Evolutionary conservation across 495 filamentous ascomycete species (phyloP).

Genomic region (Aspergillus ostianus): DNA sequence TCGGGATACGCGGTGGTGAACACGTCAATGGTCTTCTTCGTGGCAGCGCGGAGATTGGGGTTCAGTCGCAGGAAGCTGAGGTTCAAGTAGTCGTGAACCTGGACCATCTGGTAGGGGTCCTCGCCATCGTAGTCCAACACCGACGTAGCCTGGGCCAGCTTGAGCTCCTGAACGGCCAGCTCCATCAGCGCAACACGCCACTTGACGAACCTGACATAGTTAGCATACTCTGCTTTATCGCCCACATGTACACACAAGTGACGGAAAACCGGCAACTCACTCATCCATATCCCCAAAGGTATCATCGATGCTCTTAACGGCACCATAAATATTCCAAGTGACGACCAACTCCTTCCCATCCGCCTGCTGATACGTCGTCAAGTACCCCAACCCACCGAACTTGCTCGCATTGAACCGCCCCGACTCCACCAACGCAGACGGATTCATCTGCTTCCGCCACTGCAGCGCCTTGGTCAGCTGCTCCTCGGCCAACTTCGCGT

Average conservation of each 20-base stretch:
- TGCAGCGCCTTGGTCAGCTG: constrained; percentile 76
- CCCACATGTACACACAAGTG: background rate
- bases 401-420: constrained; percentile 51
- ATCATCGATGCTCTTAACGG: constrained; percentile 64
- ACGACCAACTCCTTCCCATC: constrained; percentile 46
- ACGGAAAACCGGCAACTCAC: constrained; percentile 44
- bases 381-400: constrained; percentile 52
- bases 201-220: constrained; percentile 62
- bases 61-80: constrained; percentile 78
- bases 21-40: constrained; percentile 72
- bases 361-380: constrained; percentile 46
- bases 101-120: constrained; percentile 83
- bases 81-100: constrained; percentile 86
- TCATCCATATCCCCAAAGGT: constrained; percentile 77
- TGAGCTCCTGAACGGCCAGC: constrained; percentile 65
- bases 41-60: constrained; percentile 64
- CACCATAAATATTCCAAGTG: constrained; percentile 88
- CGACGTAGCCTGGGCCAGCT: constrained; percentile 60
- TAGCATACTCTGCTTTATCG: constrained; percentile 5
- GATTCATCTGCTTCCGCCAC: constrained; percentile 70
- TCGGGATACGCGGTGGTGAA: constrained; percentile 83
- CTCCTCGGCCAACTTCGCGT: constrained; percentile 65
- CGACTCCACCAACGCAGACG: constrained; percentile 40
- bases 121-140: constrained; percentile 70
- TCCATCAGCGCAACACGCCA: constrained; percentile 91